Conservation (phyloP, 352 stramenopile species). For the Globisporangium carolinianum region DNA sequence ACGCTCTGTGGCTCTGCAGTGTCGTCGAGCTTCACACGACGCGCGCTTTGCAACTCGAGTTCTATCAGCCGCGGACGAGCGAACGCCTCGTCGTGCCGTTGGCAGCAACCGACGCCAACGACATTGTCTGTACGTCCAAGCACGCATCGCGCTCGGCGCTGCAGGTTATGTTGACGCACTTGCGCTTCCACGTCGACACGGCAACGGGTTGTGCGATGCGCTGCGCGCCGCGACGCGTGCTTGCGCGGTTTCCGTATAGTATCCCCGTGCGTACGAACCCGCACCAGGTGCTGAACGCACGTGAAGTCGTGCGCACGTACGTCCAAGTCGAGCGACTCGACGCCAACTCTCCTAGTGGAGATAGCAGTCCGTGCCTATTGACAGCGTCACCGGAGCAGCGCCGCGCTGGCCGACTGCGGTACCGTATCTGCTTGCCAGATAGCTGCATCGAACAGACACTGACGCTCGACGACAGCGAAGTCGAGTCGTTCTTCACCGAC, state of each 20-base stretch:
- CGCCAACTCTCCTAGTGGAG: background rate
- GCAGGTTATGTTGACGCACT: constrained; percentile 14
- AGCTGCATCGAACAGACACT: constrained; percentile 48
- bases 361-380: background rate
- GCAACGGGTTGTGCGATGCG: constrained; percentile 4
- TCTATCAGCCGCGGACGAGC: constrained; percentile 35
- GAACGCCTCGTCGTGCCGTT: constrained; percentile 11
- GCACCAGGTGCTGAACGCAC: constrained; percentile 33
- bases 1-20: constrained; percentile 27
- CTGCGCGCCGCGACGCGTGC: constrained; percentile 16
- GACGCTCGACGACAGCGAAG: constrained; percentile 31
- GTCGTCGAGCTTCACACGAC: constrained; percentile 18
- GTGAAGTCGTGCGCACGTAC: constrained; percentile 33
- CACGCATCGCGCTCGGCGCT: constrained; percentile 2
- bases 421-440: constrained; percentile 41
- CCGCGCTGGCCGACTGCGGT: constrained; percentile 14
- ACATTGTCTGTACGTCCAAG: constrained; percentile 16
- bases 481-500: constrained; percentile 41
- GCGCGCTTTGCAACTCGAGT: constrained; percentile 20
- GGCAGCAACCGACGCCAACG: constrained; percentile 21
- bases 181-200: constrained; percentile 19
- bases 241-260: constrained; percentile 36
- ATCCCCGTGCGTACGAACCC: constrained; percentile 28
- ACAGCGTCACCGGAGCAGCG: background rate
- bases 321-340: constrained; percentile 48